Conservation (phyloP, 306 rosid genomes). For the Abrus pulchellus region DNA sequence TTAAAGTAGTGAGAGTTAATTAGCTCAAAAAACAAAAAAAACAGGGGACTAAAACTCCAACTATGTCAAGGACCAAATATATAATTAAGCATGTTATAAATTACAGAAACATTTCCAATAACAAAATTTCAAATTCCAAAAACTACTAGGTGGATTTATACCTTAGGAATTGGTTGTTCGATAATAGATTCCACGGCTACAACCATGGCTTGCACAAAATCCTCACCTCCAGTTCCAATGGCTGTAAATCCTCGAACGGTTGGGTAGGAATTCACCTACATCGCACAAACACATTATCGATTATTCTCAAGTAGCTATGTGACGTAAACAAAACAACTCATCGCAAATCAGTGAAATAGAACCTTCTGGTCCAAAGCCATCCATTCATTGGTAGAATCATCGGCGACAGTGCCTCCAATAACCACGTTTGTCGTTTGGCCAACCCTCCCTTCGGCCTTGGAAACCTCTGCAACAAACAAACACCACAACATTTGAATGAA, state of each 20-base stretch:
- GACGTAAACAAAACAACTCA: not conserved
- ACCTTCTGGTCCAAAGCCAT: constrained; percentile 88
- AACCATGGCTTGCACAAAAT: constrained; percentile 87
- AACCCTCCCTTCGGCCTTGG: constrained; percentile 79
- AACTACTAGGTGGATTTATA: constrained; percentile 3
- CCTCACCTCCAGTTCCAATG: constrained; percentile 85
- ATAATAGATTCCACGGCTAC: constrained; percentile 79
- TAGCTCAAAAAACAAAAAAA: too few species aligned
- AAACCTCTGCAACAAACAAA: constrained; percentile 65
- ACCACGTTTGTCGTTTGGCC: constrained; percentile 82
- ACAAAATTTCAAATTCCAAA: not conserved
- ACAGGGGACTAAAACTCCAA: too few species aligned
- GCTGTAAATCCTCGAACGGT: constrained; percentile 85
- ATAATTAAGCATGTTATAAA: not conserved
- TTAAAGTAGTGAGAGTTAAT: too few species aligned
- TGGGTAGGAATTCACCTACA: constrained; percentile 83
- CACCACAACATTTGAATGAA: not conserved
- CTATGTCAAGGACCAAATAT: too few species aligned
- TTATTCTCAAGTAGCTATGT: constrained; percentile 5
- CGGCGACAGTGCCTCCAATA: constrained; percentile 76
- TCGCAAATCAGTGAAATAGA: not conserved
- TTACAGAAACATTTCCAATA: constrained; percentile 25
- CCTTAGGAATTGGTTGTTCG: constrained; percentile 79
- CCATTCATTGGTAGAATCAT: constrained; percentile 79
- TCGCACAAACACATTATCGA: not conserved